Evolutionary conservation across 495 filamentous ascomycete genomes (phyloP), one percentile per base, ranked within the genome.

Genomic region (Penicillium canariense): DNA sequence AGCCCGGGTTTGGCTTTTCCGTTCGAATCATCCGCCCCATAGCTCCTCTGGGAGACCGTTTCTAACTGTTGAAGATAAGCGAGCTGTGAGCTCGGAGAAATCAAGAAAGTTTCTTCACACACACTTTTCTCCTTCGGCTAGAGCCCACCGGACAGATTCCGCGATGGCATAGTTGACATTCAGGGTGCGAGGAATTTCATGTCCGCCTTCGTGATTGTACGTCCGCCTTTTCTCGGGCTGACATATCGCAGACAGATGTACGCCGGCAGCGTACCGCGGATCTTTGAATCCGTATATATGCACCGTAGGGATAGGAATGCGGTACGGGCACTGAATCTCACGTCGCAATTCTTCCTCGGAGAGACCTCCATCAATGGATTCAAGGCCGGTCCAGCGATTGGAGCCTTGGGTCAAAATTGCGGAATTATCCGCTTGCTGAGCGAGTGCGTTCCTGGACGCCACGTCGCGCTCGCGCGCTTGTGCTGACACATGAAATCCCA

Each of bases 281-380:
- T 87, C 84, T 45, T 81, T 81, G 3, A 54, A 63, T 0, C 84
- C 84, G 54, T 81, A 84, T 14, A 86, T 66, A 66, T 87, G 83
- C 43, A 82, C 81, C 8, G 85, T 86, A 0, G 84, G 85, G 17
- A 88, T 78, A 15, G 61, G 46, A 47, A 88, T 80, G 14, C 58
- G 49, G 5, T 76, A 72, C 3, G 79, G 69, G 8, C 67, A 48
- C 0, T 48, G 52, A 27, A 78, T 69, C 55, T 73, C 67, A 15
- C 43, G 26, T 9, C 77, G 76, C 38, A 82, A 63, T 44, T 86
- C 77, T 5, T 83, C 66, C 20, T 81, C 83, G 22, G 79, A 81
- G 8, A 78, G 70, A 0, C 55, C 61, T 15, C 77, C 70, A 27
- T 27, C 59, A 26, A 52, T 12, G 17, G 58, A 50, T 11, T 57